Evolutionary conservation across 129 eudicot species (phyloP), one percentile per base, ranked within the genome.

Genomic region (Scalesia atractyloides): DNA sequence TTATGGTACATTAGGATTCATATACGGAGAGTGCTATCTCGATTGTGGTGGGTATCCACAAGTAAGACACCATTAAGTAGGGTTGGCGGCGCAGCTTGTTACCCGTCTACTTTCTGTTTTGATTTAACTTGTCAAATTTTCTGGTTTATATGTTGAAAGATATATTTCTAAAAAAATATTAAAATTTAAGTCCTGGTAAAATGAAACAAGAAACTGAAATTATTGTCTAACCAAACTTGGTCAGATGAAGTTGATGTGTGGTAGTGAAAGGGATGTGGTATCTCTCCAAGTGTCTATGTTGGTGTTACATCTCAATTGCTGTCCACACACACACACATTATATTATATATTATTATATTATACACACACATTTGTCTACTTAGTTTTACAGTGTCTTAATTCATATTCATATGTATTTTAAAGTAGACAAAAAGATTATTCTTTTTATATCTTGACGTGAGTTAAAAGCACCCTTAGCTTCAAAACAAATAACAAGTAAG

Each of bases 221-320:
- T 74, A 61, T 37, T 64, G 17, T 64, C 51, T 61, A 64, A 74
- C 50, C 62, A 56, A 60, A 30, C 0, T 54, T 66, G 80, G 67
- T 66, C 34, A 41, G 80, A 67, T 66, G 59, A 75, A 41, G 72
- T 75, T 53, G 80, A 73, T 66, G 44, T 44, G 34, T 74, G 39
- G 41, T 50, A 54, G 73, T 75, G 68, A 75, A 65, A 57, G 58
- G 36, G 59, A 44, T 53, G 41, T 46, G 20, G 43, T 43, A 26
- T 41, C 73, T 75, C 66, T 54, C 43, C 68, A 57, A 52, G 80
- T 56, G 22, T 75, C 47, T 46, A 37, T 41, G 73, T 75, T 75
- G 61, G 33, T 30, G 65, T 53, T 51, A 75, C 64, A 18, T 73
- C 77, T 50, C n/a, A 19, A 70, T 71, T 58, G 56, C 22, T 60